Evolutionary conservation across 2,329 filamentous ascomycete species (phyloP).

Genomic region (Dactylellina cionopaga): DNA sequence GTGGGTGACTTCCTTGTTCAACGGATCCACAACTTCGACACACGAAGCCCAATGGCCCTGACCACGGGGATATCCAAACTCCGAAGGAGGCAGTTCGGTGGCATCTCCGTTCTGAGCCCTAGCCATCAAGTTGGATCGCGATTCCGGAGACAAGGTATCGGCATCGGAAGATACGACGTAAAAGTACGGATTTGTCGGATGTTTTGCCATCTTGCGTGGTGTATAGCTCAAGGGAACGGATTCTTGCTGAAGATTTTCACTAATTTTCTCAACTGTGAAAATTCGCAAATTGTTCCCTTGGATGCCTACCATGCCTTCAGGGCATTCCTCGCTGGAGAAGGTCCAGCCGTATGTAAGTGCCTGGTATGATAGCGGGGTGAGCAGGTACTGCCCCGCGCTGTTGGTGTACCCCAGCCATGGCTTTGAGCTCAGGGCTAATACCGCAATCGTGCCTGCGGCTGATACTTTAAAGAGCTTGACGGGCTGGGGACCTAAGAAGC

Average conservation of each 20-base stretch:
- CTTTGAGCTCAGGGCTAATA: constrained; percentile 88
- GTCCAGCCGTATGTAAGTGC: constrained; percentile 94
- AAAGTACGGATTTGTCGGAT: constrained; percentile 87
- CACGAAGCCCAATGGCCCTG: constrained; percentile 93
- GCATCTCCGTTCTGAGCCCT: constrained; percentile 80
- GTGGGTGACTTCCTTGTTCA: constrained; percentile 78
- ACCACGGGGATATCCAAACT: constrained; percentile 88
- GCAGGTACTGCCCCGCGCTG: constrained; percentile 73
- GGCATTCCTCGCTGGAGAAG: constrained; percentile 93
- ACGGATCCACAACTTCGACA: constrained; percentile 88
- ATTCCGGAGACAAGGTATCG: constrained; percentile 84
- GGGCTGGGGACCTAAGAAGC: constrained; percentile 89
- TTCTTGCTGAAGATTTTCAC: constrained; percentile 85
- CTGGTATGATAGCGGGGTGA: constrained; percentile 89
- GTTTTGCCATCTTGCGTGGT: constrained; percentile 84
- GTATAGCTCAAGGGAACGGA: constrained; percentile 89
- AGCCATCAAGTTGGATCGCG: constrained; percentile 76
- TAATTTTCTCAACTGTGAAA: constrained; percentile 87
- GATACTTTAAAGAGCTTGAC: constrained; percentile 92
- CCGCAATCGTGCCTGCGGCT: constrained; percentile 82
- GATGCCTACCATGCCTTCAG: constrained; percentile 92
- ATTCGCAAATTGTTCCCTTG: constrained; percentile 86
- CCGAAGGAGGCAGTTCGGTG: constrained; percentile 75
- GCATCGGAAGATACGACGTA: constrained; percentile 95
- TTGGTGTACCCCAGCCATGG: constrained; percentile 89